Evolutionary conservation across 2,329 filamentous ascomycete species (phyloP).

Genomic region (Aspergillus tubingensis): DNA sequence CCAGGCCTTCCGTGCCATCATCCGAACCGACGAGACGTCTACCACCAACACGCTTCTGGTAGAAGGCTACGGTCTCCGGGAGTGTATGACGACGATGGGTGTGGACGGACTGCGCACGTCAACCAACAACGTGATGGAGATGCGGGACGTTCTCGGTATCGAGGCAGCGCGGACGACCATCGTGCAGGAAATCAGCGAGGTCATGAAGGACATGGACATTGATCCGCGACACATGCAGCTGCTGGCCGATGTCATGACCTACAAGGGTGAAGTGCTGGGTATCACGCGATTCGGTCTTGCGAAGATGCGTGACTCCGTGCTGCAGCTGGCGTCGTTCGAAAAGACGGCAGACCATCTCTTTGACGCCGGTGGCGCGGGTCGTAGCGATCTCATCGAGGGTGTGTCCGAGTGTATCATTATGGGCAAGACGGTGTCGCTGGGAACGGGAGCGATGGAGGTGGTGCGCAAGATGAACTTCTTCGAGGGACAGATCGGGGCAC

Average conservation of each 20-base stretch:
- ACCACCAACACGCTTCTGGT: constrained; percentile 76
- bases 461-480: constrained; percentile 73
- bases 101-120: constrained; percentile 74
- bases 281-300: constrained; percentile 95
- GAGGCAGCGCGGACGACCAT: constrained; percentile 91
- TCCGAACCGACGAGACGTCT: constrained; percentile 72
- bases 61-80: constrained; percentile 87
- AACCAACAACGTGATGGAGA: constrained; percentile 90
- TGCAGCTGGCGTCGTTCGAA: constrained; percentile 94
- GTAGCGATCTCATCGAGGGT: constrained; percentile 87
- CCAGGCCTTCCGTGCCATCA: constrained; percentile 81
- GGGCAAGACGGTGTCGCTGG: constrained; percentile 89
- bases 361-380: constrained; percentile 88
- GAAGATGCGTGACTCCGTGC: constrained; percentile 92
- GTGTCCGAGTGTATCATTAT: constrained; percentile 98
- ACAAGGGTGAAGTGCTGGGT: constrained; percentile 93
- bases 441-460: constrained; percentile 90
- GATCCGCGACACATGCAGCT: constrained; percentile 98
- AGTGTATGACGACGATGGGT: constrained; percentile 91
- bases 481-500: constrained; percentile 59
- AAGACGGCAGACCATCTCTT: constrained; percentile 98
- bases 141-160: constrained; percentile 82
- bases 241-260: constrained; percentile 97
- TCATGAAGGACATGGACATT: constrained; percentile 94
- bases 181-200: constrained; percentile 78